Conservation (phyloP, 116 monocot genomes). For the Phalaenopsis hybrid region DNA sequence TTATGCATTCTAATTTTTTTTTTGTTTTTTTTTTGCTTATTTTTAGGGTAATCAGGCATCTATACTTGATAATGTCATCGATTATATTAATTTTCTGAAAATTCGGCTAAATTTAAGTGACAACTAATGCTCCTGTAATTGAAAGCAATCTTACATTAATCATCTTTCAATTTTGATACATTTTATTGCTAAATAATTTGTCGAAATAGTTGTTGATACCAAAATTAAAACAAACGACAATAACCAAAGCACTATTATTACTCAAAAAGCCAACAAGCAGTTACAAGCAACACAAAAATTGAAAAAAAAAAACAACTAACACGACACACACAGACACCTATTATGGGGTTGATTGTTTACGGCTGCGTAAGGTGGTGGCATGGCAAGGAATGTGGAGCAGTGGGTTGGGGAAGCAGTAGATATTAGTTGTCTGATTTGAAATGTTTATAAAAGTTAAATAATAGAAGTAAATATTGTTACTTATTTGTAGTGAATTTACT, state of each 20-base stretch:
- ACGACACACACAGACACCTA: background rate
- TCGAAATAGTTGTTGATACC: background rate
- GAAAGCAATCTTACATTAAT: background rate
- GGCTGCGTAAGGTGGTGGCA: too few species aligned
- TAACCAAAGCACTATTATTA: too few species aligned
- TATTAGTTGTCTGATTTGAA: background rate
- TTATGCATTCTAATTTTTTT: background rate
- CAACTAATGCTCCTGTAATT: background rate
- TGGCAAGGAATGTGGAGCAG: too few species aligned
- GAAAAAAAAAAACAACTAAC: too few species aligned
- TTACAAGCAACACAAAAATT: too few species aligned
- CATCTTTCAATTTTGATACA: background rate
- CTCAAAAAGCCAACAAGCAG: too few species aligned
- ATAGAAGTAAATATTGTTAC: background rate
- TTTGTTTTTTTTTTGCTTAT: background rate
- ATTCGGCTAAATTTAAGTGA: constrained; percentile 29
- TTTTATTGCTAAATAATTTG: background rate
- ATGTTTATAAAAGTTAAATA: background rate
- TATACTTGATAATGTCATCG: constrained; percentile 36
- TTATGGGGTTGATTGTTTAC: background rate
- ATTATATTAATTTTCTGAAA: constrained; percentile 50
- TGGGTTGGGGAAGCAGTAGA: too few species aligned
- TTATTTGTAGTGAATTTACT: background rate
- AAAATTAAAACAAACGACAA: too few species aligned
- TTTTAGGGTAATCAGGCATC: constrained; percentile 29